Conservation (phyloP, 2,329 filamentous ascomycete species). For the Trichoderma koningii region DNA sequence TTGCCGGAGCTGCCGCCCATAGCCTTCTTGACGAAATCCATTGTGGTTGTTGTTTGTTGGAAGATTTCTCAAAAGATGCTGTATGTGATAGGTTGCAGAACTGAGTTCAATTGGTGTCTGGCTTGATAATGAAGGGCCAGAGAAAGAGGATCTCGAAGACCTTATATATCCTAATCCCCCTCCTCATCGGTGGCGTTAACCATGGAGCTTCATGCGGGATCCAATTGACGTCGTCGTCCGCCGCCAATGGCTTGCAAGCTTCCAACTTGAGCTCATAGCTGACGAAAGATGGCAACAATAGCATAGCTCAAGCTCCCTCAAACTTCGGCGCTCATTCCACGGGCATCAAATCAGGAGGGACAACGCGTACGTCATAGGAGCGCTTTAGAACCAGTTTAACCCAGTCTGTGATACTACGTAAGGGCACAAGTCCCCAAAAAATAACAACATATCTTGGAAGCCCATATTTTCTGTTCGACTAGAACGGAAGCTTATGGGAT, state of each 20-base stretch:
- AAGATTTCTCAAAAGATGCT: not conserved
- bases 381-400: not conserved
- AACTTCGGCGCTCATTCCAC: not conserved
- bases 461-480: not conserved
- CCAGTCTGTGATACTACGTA: not conserved
- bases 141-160: not conserved
- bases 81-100: not conserved
- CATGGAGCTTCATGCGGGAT: not conserved
- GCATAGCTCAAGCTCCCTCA: too few species aligned
- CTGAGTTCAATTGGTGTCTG: too few species aligned
- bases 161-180: conserved; percentile 8
- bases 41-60: conserved; percentile 25
- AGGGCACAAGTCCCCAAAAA: too few species aligned
- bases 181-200: conserved; percentile 2
- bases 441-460: conserved; percentile 1
- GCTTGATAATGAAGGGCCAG: not conserved
- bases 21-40: conserved; percentile 47
- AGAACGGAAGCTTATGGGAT: conserved; percentile 9
- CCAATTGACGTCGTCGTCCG: not conserved
- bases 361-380: conserved; percentile 14
- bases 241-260: conserved; percentile 15
- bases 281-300: not conserved
- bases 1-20: conserved; percentile 29
- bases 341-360: conserved; percentile 1
- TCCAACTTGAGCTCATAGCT: not conserved